A percentile compares a stretch with the other conserved stretches of the same genome.
Conservation (phyloP, 2,329 filamentous ascomycete genomes). For the Rhinocladiella mackenziei region DNA sequence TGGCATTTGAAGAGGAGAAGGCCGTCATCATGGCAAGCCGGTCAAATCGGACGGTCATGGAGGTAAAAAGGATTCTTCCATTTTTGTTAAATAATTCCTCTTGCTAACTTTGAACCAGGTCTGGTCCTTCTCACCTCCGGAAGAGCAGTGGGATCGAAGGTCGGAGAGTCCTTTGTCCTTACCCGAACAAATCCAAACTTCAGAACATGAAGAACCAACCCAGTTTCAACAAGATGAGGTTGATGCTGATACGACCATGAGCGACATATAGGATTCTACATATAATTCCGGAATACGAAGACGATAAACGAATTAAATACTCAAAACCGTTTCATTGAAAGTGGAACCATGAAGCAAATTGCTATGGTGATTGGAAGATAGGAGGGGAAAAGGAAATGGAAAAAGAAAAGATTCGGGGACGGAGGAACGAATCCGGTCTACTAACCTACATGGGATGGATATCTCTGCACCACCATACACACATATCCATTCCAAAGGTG, state of each 20-base stretch:
- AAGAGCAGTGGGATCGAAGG: slow-evolving; percentile 48
- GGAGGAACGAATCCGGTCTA: too few species aligned
- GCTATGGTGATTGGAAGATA: too few species aligned
- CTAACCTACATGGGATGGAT: too few species aligned
- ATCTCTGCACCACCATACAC: too few species aligned
- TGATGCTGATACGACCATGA: slow-evolving; percentile 22
- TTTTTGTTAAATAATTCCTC: not conserved
- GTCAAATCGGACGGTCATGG: slow-evolving; percentile 87
- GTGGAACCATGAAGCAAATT: too few species aligned
- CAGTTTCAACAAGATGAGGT: slow-evolving; percentile 12
- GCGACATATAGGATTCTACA: slow-evolving; percentile 17
- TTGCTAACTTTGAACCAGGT: slow-evolving; percentile 54
- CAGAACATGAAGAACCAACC: slow-evolving; percentile 13
- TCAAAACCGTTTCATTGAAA: too few species aligned
- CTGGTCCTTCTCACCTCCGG: slow-evolving; percentile 89
- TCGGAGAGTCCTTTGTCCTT: slow-evolving; percentile 43
- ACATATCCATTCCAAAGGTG: too few species aligned
- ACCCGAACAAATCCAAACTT: slow-evolving; percentile 32
- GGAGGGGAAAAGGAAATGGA: too few species aligned
- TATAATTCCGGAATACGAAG: too few species aligned
- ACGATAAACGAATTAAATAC: too few species aligned
- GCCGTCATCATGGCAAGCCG: slow-evolving; percentile 92
- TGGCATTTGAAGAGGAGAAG: slow-evolving; percentile 97
- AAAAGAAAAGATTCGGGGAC: too few species aligned
- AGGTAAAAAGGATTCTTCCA: slow-evolving; percentile 58